Evolutionary conservation across 495 filamentous ascomycete species (phyloP).

Genomic region (Xylaria bambusicola): DNA sequence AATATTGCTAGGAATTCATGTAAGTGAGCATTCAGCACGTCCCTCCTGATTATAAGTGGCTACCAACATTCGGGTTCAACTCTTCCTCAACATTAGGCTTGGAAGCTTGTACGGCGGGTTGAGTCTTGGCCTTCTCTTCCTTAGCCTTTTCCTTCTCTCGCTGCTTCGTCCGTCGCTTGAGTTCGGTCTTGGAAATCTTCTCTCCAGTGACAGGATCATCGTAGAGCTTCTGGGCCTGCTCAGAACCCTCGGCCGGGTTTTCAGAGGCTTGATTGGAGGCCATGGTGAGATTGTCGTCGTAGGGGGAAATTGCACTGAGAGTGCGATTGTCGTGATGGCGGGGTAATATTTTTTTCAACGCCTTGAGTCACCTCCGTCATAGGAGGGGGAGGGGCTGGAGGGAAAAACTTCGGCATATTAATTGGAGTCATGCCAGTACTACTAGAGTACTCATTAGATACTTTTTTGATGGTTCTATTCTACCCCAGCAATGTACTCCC

Average conservation of each 20-base stretch:
- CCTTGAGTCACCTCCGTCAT: background rate
- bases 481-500: too few relatives aligned
- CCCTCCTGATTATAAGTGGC: background rate
- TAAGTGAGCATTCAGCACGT: constrained; percentile 11
- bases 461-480: too few relatives aligned
- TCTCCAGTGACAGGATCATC: constrained; percentile 86
- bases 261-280: constrained; percentile 1
- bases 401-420: too few relatives aligned
- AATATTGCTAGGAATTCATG: constrained; percentile 73
- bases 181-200: constrained; percentile 80
- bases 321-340: background rate
- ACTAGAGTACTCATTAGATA: too few relatives aligned
- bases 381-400: background rate
- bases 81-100: constrained; percentile 72
- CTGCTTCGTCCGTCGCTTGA: constrained; percentile 95
- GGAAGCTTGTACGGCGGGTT: constrained; percentile 65
- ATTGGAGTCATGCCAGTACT: too few relatives aligned
- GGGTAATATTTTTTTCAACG: background rate
- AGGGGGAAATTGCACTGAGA: background rate
- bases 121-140: constrained; percentile 67
- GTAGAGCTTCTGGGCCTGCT: constrained; percentile 71
- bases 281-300: constrained; percentile 1
- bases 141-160: constrained; percentile 84
- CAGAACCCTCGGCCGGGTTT: constrained; percentile 25
- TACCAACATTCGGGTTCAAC: constrained; percentile 78